Conservation (phyloP, 1,284 basidiomycete species). For the Thecaphora thlaspeos region DNA sequence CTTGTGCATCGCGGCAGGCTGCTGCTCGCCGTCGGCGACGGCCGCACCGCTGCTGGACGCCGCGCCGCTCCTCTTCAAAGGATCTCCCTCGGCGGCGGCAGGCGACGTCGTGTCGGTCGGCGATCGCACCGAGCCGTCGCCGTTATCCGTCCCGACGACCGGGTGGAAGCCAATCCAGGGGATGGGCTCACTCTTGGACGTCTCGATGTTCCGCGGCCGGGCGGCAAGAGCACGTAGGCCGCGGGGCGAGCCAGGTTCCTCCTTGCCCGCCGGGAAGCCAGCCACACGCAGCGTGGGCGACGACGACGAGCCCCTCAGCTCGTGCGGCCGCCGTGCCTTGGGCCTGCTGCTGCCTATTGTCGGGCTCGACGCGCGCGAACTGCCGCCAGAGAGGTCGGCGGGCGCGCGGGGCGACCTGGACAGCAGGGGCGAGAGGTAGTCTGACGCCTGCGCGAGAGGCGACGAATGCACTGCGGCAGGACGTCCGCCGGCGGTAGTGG, state of each 20-base stretch:
- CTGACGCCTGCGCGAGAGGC: no score
- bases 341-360: constrained; percentile 11
- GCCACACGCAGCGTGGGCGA: constrained; percentile 26
- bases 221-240: background rate
- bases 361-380: constrained; percentile 7
- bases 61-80: no score
- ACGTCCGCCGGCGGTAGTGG: no score
- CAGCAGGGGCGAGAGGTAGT: no score
- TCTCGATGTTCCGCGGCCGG: constrained; percentile 7
- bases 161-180: constrained; percentile 26
- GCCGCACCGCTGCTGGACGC: no score
- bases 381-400: background rate
- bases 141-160: background rate
- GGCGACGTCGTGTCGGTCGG: no score
- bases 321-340: constrained; percentile 31
- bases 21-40: no score
- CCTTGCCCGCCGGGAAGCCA: background rate
- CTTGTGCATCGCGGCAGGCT: no score
- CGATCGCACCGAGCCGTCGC: background rate
- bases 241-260: background rate
- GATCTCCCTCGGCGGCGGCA: no score
- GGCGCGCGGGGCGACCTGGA: no score
- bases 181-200: constrained; percentile 17
- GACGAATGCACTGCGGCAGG: no score
- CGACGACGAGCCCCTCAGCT: constrained; percentile 27